Evolutionary conservation across 2,329 filamentous ascomycete genomes (phyloP).

Genomic region (Penicillium sp.): DNA sequence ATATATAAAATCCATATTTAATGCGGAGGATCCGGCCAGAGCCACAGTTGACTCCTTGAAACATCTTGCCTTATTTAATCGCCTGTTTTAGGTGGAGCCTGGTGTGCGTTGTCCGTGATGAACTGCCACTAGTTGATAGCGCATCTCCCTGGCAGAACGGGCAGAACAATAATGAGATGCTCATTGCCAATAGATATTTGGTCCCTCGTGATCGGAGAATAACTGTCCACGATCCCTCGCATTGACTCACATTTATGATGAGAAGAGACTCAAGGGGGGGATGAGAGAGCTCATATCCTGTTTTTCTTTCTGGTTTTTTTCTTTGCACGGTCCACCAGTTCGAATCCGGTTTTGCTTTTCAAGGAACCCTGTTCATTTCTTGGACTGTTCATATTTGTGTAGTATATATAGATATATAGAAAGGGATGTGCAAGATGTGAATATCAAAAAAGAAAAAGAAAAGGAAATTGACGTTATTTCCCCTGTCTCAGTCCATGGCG

Average conservation of each 20-base stretch:
- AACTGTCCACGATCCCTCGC: constrained; percentile 22
- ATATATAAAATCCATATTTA: not conserved
- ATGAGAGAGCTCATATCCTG: constrained; percentile 15
- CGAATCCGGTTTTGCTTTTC: not conserved
- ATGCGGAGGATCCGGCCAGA: not conserved
- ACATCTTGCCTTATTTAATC: not conserved
- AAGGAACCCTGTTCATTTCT: too few species aligned
- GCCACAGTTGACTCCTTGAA: not conserved
- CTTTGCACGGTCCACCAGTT: constrained; percentile 22
- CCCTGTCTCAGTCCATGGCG: not conserved
- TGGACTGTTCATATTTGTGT: too few species aligned
- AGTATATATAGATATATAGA: too few species aligned
- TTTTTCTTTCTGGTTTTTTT: not conserved
- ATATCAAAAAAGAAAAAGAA: not conserved
- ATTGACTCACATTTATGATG: constrained; percentile 20
- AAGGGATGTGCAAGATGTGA: too few species aligned
- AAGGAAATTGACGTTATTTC: not conserved
- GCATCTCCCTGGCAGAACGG: not conserved
- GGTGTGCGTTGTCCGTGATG: constrained; percentile 8
- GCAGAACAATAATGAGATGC: not conserved
- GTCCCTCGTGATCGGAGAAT: constrained; percentile 22
- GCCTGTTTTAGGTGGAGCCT: not conserved
- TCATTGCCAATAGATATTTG: constrained; percentile 7
- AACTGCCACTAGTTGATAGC: constrained; percentile 1
- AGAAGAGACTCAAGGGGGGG: constrained; percentile 6